A percentile compares a stretch with the other conserved stretches of the same genome.
phyloP scores from a whole-genome alignment of 495 filamentous ascomycete species.

The Hamigera avellanea region DNA sequence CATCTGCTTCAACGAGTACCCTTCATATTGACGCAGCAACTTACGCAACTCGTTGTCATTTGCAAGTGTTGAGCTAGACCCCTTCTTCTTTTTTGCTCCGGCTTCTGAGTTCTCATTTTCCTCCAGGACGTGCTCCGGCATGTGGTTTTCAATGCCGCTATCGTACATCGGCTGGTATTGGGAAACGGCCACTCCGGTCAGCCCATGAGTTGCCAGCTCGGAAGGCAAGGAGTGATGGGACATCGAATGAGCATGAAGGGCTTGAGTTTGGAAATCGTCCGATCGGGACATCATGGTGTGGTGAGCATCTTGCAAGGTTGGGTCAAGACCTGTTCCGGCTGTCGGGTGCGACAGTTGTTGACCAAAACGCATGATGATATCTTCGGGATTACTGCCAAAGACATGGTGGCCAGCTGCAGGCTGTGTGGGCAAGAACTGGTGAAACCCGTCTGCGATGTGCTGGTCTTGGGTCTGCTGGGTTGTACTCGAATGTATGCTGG shows the following conservation, averaged over 20 bases:
- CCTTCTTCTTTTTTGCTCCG: slow-evolving; percentile 51
- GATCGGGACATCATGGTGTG: slow-evolving; percentile 32
- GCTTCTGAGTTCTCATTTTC: slow-evolving; percentile 55
- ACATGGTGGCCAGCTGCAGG: slow-evolving; percentile 37
- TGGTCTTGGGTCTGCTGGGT: slow-evolving; percentile 59
- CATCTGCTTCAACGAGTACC: slow-evolving; percentile 67
- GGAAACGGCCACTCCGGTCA: slow-evolving; percentile 27
- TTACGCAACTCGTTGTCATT: slow-evolving; percentile 90
- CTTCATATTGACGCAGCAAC: slow-evolving; percentile 63
- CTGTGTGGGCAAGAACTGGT: slow-evolving; percentile 42
- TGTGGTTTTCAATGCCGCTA: slow-evolving; percentile 55
- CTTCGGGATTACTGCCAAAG: slow-evolving; percentile 46
- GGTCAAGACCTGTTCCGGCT: slow-evolving; percentile 39
- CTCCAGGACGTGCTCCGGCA: slow-evolving; percentile 48
- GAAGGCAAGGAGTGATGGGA: slow-evolving; percentile 28
- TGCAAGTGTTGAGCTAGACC: slow-evolving; percentile 60
- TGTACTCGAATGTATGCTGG: slow-evolving; percentile 61
- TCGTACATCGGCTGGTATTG: slow-evolving; percentile 50
- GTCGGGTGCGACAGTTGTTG: slow-evolving; percentile 42
- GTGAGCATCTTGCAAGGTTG: slow-evolving; percentile 38
- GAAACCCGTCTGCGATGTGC: slow-evolving; percentile 36
- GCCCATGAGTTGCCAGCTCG: slow-evolving; percentile 16
- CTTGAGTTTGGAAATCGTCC: slow-evolving; percentile 36
- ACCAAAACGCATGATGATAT: slow-evolving; percentile 50
- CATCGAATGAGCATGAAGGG: slow-evolving; percentile 34